Evolutionary conservation across 108 stramenopile species (phyloP).

Genomic region (Cyclotella choctawhatcheeana): DNA sequence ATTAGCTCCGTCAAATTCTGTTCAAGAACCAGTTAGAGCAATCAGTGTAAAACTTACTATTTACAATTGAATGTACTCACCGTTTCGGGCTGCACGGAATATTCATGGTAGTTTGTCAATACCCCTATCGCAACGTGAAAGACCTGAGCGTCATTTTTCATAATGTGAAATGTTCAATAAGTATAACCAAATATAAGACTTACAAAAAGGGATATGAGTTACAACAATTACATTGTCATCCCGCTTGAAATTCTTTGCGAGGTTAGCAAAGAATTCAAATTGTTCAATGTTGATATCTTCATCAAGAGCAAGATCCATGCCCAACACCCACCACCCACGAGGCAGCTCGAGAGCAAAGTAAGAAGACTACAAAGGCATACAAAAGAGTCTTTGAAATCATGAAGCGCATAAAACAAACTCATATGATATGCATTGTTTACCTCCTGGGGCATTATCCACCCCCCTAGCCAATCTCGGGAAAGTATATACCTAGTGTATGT

Average conservation of each 20-base stretch:
- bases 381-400: too few relatives aligned
- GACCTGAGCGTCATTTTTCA: too few relatives aligned
- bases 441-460: conserved; percentile 77
- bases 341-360: conserved; percentile 70
- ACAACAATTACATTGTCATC: conserved; percentile 57
- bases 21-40: conserved; percentile 52
- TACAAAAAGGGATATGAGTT: conserved; percentile 67
- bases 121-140: too few relatives aligned
- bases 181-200: too few relatives aligned
- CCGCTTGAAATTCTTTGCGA: conserved; percentile 34
- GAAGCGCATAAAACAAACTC: too few relatives aligned
- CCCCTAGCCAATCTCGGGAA: conserved; percentile 67
- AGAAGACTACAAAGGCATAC: conserved; percentile 47
- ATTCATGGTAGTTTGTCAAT: conserved; percentile 47
- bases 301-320: conserved; percentile 59
- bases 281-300: conserved; percentile 70
- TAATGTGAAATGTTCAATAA: too few relatives aligned
- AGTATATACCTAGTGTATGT: conserved; percentile 65
- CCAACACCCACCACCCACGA: conserved; percentile 65
- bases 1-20: conserved; percentile 60
- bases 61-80: too few relatives aligned
- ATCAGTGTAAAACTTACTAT: too few relatives aligned
- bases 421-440: too few relatives aligned
- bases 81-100: too few relatives aligned
- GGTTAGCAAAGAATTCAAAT: conserved; percentile 66